phyloP scores from a whole-genome alignment of 805 yeast genomes.

The Candida broadrunensis region DNA sequence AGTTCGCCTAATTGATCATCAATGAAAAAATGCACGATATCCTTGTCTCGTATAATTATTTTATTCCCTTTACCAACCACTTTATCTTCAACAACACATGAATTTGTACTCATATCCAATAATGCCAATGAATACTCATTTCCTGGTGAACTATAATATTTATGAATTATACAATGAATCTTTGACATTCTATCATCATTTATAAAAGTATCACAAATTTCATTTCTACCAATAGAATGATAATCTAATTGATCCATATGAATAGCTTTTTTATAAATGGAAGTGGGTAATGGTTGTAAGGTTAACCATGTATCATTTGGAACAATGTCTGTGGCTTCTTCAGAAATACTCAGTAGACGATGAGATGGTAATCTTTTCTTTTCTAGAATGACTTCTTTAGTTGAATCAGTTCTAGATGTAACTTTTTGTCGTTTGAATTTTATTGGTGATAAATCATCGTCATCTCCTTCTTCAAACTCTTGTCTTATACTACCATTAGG shows the following conservation, averaged over 20 bases:
- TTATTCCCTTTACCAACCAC: constrained; percentile 63
- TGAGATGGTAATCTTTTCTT: background rate
- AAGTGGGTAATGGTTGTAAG: constrained; percentile 48
- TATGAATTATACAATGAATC: constrained; percentile 69
- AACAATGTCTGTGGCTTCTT: constrained; percentile 4
- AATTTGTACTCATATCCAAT: constrained; percentile 75
- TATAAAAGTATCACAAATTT: constrained; percentile 56
- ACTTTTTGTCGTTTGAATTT: constrained; percentile 1
- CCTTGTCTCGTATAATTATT: constrained; percentile 60
- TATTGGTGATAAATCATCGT: background rate
- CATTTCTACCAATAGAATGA: constrained; percentile 72
- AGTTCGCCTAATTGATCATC: constrained; percentile 53
- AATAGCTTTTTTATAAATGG: constrained; percentile 46
- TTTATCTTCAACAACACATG: constrained; percentile 65
- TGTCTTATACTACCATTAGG: background rate
- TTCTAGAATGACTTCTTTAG: background rate
- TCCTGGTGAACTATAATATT: constrained; percentile 68
- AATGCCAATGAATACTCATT: constrained; percentile 77
- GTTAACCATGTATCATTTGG: constrained; percentile 66
- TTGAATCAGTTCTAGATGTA: background rate
- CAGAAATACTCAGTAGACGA: background rate
- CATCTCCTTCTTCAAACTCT: background rate
- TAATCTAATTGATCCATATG: constrained; percentile 66
- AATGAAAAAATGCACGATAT: constrained; percentile 60
- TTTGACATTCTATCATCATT: constrained; percentile 79